phyloP scores from a whole-genome alignment of 257 asterid genomes.

The Solanum chmielewskii region DNA sequence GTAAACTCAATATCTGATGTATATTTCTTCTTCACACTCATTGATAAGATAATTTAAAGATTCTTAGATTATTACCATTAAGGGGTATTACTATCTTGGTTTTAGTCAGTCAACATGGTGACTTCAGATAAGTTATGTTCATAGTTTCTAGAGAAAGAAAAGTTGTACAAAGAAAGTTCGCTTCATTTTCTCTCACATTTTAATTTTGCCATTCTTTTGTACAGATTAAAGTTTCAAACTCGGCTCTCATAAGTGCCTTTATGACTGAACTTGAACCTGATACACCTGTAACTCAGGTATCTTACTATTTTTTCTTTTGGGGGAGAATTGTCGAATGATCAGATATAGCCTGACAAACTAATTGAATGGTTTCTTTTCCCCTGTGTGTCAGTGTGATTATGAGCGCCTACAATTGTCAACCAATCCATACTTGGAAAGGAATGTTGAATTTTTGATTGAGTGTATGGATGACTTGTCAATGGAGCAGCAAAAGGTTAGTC shows the following conservation, averaged over 20 bases:
- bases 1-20: not conserved
- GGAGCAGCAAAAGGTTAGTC: slow-evolving; percentile 88
- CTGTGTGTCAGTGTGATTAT: slow-evolving; percentile 56
- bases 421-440: slow-evolving; percentile 74
- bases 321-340: not conserved
- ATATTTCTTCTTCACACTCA: not conserved
- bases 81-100: not conserved
- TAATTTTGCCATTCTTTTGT: not conserved
- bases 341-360: not conserved
- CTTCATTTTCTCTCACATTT: not conserved
- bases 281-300: slow-evolving; percentile 76
- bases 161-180: not conserved
- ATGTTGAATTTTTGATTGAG: slow-evolving; percentile 77
- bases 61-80: not conserved
- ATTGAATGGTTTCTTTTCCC: not conserved
- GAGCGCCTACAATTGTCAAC: slow-evolving; percentile 85
- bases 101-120: not conserved
- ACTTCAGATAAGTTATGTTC: not conserved
- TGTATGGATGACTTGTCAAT: slow-evolving; percentile 96
- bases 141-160: not conserved
- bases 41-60: not conserved
- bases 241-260: slow-evolving; percentile 92
- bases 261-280: slow-evolving; percentile 93
- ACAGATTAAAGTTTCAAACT: slow-evolving; percentile 94
- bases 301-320: not conserved